phyloP scores from a whole-genome alignment of 1,284 basidiomycete genomes.

The Cryptococcus maquisensis region DNA sequence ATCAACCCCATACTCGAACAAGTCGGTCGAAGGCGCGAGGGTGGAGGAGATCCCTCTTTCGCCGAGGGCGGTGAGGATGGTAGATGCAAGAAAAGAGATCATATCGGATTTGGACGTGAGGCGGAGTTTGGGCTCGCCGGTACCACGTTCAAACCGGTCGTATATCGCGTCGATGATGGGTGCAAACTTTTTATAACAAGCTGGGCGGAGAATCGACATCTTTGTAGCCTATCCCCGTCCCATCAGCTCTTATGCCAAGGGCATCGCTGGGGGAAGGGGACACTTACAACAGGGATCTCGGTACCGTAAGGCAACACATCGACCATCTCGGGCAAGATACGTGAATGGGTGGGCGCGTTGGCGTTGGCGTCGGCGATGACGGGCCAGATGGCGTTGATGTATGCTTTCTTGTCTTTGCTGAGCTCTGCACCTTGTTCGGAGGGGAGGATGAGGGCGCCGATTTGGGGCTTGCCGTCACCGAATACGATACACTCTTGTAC shows the following conservation, averaged over 20 bases:
- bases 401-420: slow-evolving; percentile 46
- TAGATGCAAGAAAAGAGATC: slow-evolving; percentile 48
- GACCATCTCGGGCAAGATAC: slow-evolving; percentile 56
- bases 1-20: slow-evolving; percentile 54
- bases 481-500: slow-evolving; percentile 58
- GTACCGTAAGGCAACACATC: slow-evolving; percentile 52
- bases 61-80: slow-evolving; percentile 46
- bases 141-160: slow-evolving; percentile 51
- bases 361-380: slow-evolving; percentile 55
- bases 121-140: slow-evolving; percentile 44
- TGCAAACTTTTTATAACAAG: slow-evolving; percentile 55
- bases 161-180: slow-evolving; percentile 54
- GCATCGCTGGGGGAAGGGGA: background rate
- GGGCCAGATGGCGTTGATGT: slow-evolving; percentile 51
- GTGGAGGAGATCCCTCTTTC: slow-evolving; percentile 32
- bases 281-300: slow-evolving; percentile 33
- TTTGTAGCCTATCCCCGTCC: slow-evolving; percentile 36
- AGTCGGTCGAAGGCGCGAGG: slow-evolving; percentile 27
- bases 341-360: slow-evolving; percentile 56
- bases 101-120: slow-evolving; percentile 39
- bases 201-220: slow-evolving; percentile 46
- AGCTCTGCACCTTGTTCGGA: slow-evolving; percentile 52
- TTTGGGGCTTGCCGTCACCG: slow-evolving; percentile 55
- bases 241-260: background rate
- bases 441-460: slow-evolving; percentile 58